Base-by-base conservation (phyloP, 2,329 filamentous ascomycete species). In the Clonostachys chloroleuca region DNA sequence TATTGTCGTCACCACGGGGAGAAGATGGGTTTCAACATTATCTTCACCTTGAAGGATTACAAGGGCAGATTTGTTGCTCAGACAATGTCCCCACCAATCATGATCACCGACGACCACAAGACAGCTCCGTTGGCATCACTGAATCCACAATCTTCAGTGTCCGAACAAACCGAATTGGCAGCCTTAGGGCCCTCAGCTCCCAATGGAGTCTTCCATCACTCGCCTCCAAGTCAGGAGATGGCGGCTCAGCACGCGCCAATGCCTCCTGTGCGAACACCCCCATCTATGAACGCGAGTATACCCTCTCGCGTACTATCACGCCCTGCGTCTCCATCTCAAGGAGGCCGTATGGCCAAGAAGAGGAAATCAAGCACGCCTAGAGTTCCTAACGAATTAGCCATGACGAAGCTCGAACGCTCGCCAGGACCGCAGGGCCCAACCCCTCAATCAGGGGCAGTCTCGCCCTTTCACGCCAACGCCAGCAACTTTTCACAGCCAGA, bases 41-140 rank as follows among this genome's bases (percentile, higher is more conserved):
- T 99, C 52, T 95, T 97, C 67, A 97, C 92, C 2, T 77, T 99
- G 59, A 95, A 92, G 61, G 89, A 96, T 65, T 81, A 81, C 59
- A 72, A 82, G 52, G 87, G 85, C 56, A 83, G 83, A 41, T 72
- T 96, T 34, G 72, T 97, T 40, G 88, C 90, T 7, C 92, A 99
- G 67, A 83, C 84, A 45, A 86, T 96, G 54, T 90, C 89, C 17
- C 84, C 86, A 47, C 88, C 90, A 1, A 95, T 97, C 54, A 92
- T 96, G 80, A 96, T 97, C 53, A 97, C 94, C 2, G 92, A 99
- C 62, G 92, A 99, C 60, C 92, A 97, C 72, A 97, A 97, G 71
- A 96, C 90, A 8, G 87, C 89, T 56, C 59, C 62, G 5, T 60
- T 61, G 49, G 54, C 62, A 6, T 58, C 63, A 34, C 43, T 56